Evolutionary conservation across 2,329 filamentous ascomycete species (phyloP).

Genomic region (Colletotrichum kahawae): DNA sequence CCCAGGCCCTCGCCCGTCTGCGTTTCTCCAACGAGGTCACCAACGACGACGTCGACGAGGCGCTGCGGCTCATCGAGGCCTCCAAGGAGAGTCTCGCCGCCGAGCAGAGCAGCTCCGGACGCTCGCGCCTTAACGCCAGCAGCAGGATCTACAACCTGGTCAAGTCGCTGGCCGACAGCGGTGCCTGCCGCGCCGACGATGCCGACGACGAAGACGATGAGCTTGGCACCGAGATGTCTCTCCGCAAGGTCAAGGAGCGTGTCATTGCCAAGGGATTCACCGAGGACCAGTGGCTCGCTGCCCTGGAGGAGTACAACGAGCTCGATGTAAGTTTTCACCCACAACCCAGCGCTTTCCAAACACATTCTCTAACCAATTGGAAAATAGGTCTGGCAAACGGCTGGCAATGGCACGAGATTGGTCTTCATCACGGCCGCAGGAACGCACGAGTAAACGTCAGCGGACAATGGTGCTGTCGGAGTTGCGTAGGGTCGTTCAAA

Average conservation of each 20-base stretch:
- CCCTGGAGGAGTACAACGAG: constrained; percentile 87
- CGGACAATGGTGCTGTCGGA: background rate
- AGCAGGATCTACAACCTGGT: constrained; percentile 96
- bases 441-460: background rate
- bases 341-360: background rate
- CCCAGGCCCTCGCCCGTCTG: constrained; percentile 90
- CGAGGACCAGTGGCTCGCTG: constrained; percentile 85
- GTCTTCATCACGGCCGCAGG: constrained; percentile 64
- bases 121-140: constrained; percentile 77
- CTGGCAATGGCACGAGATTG: constrained; percentile 71
- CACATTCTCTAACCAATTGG: constrained; percentile 39
- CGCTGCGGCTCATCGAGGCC: constrained; percentile 86
- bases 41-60: constrained; percentile 94
- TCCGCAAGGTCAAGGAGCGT: constrained; percentile 87
- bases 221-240: constrained; percentile 72
- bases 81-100: constrained; percentile 89
- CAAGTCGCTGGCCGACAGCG: constrained; percentile 83
- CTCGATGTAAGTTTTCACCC: constrained; percentile 76
- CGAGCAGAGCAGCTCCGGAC: constrained; percentile 61
- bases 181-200: constrained; percentile 80
- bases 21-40: constrained; percentile 86
- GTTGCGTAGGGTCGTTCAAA: background rate
- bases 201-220: constrained; percentile 61
- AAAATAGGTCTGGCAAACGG: constrained; percentile 77
- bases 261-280: constrained; percentile 98